Evolutionary conservation across 2,329 filamentous ascomycete species (phyloP), one percentile per base, ranked within the genome.

Genomic region (Ophiosphaerella herpotricha): DNA sequence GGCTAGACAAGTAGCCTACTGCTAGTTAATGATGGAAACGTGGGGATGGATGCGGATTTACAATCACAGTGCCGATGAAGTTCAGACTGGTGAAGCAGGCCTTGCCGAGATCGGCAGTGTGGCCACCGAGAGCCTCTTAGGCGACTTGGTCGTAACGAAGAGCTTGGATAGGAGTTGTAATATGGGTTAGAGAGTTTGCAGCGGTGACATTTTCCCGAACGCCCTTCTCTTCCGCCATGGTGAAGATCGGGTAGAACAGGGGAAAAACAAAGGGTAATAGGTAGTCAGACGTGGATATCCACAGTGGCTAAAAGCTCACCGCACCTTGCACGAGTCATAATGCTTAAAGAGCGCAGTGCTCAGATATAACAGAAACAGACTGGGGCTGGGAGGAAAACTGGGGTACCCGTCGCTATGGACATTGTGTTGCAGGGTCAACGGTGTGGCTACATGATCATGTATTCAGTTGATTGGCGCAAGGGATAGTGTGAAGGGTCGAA

Each of bases 61-160:
- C 64, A 47, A 66, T 54, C 32, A 70, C 61, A 14, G 67, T 70
- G 12, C 67, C 67, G 26, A 68, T 66, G 42, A 70, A 68, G 12
- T 55, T 57, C 1, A 53, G 5, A 36, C 64, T 67, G 4, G 48
- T 53, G 38, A 58, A 70, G 46, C 68, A 70, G 6, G 62, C 57
- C 39, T 54, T 52, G 29, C 64, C 64, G 29, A 70, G 32, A 39
- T 67, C 63, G 6, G 51, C 46, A 6, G 57, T 60, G n/a, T 56
- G 56, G 1, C 66, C 66, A 26, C 66, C 66, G 13, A 68, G 39
- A 5, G 66, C 66, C 40, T 68, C 66, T 14, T 50, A 51, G 26
- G 65, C 65, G 34, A 70, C 52, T 29, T 64, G 63, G 24, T 68
- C 66, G 37, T 68, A 64, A 37, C 68, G 62, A 12, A 68, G 61